Percentiles rank a stretch among this genome's conserved stretches.
phyloP scores from a whole-genome alignment of 129 eudicot genomes.

The Artemisia tridentata region DNA sequence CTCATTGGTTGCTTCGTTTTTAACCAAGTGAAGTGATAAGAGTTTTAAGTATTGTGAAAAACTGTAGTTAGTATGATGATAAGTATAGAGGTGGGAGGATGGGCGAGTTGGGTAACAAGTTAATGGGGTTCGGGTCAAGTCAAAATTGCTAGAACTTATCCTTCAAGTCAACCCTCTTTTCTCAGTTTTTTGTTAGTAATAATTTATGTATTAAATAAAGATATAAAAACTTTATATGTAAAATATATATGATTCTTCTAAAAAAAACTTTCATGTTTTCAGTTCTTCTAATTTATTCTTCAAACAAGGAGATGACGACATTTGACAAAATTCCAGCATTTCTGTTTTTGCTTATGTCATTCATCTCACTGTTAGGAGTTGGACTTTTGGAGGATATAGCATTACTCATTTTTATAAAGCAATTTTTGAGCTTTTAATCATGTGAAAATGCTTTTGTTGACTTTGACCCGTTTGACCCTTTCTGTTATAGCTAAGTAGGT shows the following conservation, averaged over 20 bases:
- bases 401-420: background rate
- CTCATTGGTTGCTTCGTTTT: background rate
- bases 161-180: background rate
- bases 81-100: conserved; percentile 2
- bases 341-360: too few relatives aligned
- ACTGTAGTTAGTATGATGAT: conserved; percentile 4
- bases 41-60: conserved; percentile 3
- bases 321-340: too few relatives aligned
- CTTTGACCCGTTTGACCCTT: background rate
- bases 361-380: too few relatives aligned
- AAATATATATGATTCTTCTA: too few relatives aligned
- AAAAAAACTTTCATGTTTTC: too few relatives aligned
- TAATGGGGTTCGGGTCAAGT: background rate
- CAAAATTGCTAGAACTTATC: conserved; percentile 1
- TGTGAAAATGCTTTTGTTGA: background rate
- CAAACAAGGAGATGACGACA: too few relatives aligned
- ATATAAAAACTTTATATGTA: background rate
- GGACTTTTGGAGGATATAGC: background rate
- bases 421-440: background rate
- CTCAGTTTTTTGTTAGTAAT: background rate
- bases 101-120: background rate
- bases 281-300: too few relatives aligned
- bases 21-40: conserved; percentile 9
- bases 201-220: background rate
- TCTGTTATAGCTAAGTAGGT: background rate